Conservation (phyloP, 139 green algal genomes). For the Picochlorum costavermella region DNA sequence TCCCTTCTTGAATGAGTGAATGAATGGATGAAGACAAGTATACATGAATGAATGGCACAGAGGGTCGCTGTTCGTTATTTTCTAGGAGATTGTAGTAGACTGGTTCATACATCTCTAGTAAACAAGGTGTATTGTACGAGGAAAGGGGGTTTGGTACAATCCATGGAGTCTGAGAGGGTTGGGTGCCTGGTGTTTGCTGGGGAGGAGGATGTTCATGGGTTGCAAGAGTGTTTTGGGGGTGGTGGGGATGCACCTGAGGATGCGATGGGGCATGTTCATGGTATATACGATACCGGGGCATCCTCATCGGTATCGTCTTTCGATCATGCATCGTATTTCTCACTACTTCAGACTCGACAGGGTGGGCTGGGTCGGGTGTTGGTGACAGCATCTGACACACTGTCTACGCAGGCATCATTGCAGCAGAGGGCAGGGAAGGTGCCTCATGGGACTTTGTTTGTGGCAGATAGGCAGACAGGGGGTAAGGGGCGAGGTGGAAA, state of each 20-base stretch:
- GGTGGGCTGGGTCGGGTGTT: slow-evolving; percentile 35
- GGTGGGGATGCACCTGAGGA: neutral
- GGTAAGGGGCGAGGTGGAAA: slow-evolving; percentile 83
- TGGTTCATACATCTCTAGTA: no score
- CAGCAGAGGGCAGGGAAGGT: slow-evolving; percentile 48
- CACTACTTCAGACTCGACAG: slow-evolving; percentile 1
- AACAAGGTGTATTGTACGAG: no score
- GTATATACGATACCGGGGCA: no score
- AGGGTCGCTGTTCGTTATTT: no score
- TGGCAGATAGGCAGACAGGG: slow-evolving; percentile 56
- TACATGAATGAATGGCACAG: no score
- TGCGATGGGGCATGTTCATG: neutral
- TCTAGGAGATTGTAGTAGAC: neutral
- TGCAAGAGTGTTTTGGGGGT: neutral
- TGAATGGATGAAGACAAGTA: no score
- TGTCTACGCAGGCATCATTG: slow-evolving; percentile 52
- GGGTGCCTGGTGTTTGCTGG: neutral
- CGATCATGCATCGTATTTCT: slow-evolving; percentile 16
- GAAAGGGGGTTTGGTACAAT: no score
- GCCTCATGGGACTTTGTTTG: slow-evolving; percentile 47
- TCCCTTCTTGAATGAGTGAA: no score
- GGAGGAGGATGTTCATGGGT: neutral
- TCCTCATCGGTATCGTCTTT: slow-evolving; percentile 7
- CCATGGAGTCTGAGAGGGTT: neutral
- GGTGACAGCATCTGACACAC: slow-evolving; percentile 26